Base-by-base conservation (phyloP, 2,329 filamentous ascomycete species). In the Colletotrichum endophyticum region DNA sequence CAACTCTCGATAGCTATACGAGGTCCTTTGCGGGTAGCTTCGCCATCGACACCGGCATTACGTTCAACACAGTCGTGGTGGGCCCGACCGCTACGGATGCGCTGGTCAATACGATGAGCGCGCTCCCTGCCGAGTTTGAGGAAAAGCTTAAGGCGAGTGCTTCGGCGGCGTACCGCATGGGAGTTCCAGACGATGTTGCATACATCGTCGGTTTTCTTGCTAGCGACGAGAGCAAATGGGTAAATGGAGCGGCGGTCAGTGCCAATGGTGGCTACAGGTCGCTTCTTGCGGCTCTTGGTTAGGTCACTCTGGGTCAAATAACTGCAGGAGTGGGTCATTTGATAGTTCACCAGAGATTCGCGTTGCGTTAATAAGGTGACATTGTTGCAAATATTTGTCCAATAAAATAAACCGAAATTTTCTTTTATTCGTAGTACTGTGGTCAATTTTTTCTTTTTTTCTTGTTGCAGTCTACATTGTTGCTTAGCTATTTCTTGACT, bases 11-110 rank as follows among this genome's bases (percentile, higher is more conserved):
- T 63, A 80, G 80, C 5, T 66, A 82, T 5, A 78, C 75, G 8
- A 79, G 82, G 4, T 80, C 80, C 0, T 83, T 81, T 80, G 82
- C 83, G 2, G 80, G 80, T n/a, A 81, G 82, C 30, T 80, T 84
- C 1, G 81, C 82, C 11, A 79, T 79, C 7, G 72, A 66, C 0
- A 77, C 81, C 6, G 79, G 77, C 0, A 79, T 81, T 7, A 83
- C 81, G 0, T 82, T 84, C 0, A 84, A 84, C 73, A 80, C 74
- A 9, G 80, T 84, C 3, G 82, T 83, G 28, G 83, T 80, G 5
- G 83, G 83, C 1, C 80, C 80, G 22, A 19, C 19, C 25, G 15
- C 34, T 16, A 39, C 34, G 34, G 34, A 74, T 39, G 34, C 72
- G 3, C n/a, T 71, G 12, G 16, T 15, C 1, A 12, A 11, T n/a